Conservation (phyloP, 2,329 filamentous ascomycete species). For the Aspergillus cejpii region DNA sequence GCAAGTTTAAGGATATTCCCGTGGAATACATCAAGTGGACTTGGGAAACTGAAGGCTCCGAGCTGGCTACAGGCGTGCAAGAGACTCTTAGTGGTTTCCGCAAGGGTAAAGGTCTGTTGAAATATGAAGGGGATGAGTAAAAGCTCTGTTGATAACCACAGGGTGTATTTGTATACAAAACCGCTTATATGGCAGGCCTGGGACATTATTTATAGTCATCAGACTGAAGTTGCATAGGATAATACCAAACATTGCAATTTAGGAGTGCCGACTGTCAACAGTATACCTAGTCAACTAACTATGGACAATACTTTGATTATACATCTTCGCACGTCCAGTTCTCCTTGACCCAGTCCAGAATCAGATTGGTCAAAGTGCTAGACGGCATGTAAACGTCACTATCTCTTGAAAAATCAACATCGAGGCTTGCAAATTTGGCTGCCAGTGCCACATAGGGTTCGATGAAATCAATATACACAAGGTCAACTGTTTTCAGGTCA, state of each 20-base stretch:
- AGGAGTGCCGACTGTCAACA: not conserved
- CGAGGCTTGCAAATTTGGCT: conserved; percentile 55
- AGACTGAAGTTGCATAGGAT: no score
- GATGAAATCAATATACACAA: conserved; percentile 90
- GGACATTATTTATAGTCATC: no score
- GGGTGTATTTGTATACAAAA: conserved; percentile 10
- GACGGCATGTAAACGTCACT: conserved; percentile 49
- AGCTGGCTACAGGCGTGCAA: conserved; percentile 67
- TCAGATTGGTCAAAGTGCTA: conserved; percentile 51
- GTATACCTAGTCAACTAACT: not conserved
- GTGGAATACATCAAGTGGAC: conserved; percentile 77
- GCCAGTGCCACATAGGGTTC: conserved; percentile 73
- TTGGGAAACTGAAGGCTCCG: conserved; percentile 66
- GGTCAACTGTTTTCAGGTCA: conserved; percentile 67
- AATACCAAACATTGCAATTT: no score
- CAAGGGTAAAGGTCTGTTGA: conserved; percentile 81
- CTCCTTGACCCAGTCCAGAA: conserved; percentile 53
- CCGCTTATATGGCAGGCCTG: no score
- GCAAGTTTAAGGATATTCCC: conserved; percentile 75
- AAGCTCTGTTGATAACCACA: not conserved
- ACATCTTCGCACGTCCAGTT: conserved; percentile 45
- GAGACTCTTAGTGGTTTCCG: conserved; percentile 78
- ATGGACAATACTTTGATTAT: not conserved
- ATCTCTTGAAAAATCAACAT: conserved; percentile 44
- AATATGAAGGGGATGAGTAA: conserved; percentile 54